Conservation (phyloP, 2,329 filamentous ascomycete genomes). For the Botrytis porri region DNA sequence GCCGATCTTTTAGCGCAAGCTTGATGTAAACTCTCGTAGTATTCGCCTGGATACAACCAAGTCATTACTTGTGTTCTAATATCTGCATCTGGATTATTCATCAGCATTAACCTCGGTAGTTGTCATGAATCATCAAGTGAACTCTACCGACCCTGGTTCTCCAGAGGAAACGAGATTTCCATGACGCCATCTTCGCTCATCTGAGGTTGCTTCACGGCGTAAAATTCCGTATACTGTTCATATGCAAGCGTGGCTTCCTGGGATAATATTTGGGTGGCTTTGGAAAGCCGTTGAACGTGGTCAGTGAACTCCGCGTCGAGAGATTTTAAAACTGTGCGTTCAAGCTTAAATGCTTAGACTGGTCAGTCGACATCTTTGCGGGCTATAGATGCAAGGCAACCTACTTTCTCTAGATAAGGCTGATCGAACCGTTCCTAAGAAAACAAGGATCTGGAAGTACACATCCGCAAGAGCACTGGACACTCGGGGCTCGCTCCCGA, state of each 20-base stretch:
- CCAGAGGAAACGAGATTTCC: not conserved
- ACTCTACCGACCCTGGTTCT: conserved; percentile 3
- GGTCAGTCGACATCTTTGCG: not conserved
- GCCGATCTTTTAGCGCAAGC: conserved; percentile 15
- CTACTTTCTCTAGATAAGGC: conserved; percentile 13
- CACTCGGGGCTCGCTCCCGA: conserved; percentile 1
- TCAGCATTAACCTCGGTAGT: not conserved
- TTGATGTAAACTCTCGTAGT: conserved; percentile 13
- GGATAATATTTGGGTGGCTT: not conserved
- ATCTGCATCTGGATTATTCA: conserved; percentile 10
- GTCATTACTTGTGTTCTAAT: conserved; percentile 6
- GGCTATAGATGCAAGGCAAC: not conserved
- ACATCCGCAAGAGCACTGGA: conserved; percentile 13
- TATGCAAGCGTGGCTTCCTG: conserved; percentile 11
- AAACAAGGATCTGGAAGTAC: conserved; percentile 14
- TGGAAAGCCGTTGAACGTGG: conserved; percentile 11
- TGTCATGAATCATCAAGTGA: not conserved
- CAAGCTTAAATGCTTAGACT: conserved; percentile 15
- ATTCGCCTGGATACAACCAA: conserved; percentile 17
- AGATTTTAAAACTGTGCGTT: conserved; percentile 8
- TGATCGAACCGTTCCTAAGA: not conserved
- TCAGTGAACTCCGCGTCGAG: conserved; percentile 8
- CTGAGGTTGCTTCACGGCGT: not conserved
- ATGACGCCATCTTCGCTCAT: not conserved
- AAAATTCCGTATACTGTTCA: not conserved